Evolutionary conservation across 768 basidiomycete species (phyloP), one percentile per base, ranked within the genome.

Genomic region (Nevesoporus exiguus): DNA sequence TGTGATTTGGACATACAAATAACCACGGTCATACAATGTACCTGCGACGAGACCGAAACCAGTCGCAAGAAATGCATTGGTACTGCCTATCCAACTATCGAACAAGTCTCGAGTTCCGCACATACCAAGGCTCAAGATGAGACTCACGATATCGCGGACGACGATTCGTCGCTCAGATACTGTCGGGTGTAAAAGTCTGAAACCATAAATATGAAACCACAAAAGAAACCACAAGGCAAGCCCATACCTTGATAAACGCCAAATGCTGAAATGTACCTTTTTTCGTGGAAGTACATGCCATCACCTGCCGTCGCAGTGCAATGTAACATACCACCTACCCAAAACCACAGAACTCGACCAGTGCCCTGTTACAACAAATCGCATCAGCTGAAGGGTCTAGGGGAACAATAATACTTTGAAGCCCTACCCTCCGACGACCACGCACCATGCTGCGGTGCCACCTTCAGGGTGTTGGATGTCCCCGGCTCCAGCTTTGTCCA

Each of bases 21-120:
- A 77, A 47, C 82, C 82, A 15, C 70, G 70, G 48, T 83, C 82
- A 56, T 77, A 79, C 7, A 76, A 71, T 47, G 71, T 60, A 2
- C 82, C 82, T 7, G 75, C 63, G 31, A 80, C 31, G 9, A 77
- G 51, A 17, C 79, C 73, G 15, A 68, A 57, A 0, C 65, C 62
- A 24, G 76, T 57, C n/a, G 71, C 55, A 14, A 80, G 62, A 43
- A 77, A 74, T 0, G 75, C 61, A 54, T 81, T 78, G 15, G 74
- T 61, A 27, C 79, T 75, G 33, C 81, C 82, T 54, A 83, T 76
- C 73, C 72, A 76, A 13, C 72, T 71, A 46, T 33, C 54, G 7
- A 36, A 21, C 41, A 40, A 3, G 29, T 33, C 47, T 64, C 33
- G 47, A 47, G 10, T 11, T 14, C 7, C 7, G 11, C 17, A 30